phyloP scores from a whole-genome alignment of 192 early-diverging fungal genomes.

The Dissophora globulifera region DNA sequence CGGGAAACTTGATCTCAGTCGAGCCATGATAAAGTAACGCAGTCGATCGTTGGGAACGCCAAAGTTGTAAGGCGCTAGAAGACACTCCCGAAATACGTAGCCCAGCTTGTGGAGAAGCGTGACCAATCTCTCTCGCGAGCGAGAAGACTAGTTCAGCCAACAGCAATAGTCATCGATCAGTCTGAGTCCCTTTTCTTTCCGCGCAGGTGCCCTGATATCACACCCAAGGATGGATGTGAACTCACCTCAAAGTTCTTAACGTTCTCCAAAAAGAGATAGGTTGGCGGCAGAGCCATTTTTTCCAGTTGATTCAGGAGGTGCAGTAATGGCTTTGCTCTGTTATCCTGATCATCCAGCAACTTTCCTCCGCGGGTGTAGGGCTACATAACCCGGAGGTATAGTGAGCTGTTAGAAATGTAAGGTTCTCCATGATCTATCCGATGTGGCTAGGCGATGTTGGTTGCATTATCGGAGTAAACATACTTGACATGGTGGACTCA shows the following conservation, averaged over 20 bases:
- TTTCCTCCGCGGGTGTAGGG: conserved; percentile 84
- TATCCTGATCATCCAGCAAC: conserved; percentile 76
- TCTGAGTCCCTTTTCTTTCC: no score
- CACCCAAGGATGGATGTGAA: background rate
- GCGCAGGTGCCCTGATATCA: no score
- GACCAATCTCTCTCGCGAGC: conserved; percentile 68
- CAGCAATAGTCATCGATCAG: no score
- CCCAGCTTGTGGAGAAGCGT: conserved; percentile 60
- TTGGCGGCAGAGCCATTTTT: conserved; percentile 61
- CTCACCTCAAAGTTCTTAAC: conserved; percentile 80
- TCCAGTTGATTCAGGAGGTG: conserved; percentile 72
- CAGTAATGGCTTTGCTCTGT: conserved; percentile 76
- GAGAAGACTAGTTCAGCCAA: conserved; percentile 56
- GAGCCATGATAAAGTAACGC: conserved; percentile 78
- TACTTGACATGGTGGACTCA: conserved; percentile 94
- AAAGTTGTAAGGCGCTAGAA: conserved; percentile 77
- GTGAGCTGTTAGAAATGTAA: background rate
- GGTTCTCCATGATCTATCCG: no score
- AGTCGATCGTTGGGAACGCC: conserved; percentile 82
- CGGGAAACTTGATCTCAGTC: conserved; percentile 27
- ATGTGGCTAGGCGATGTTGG: no score
- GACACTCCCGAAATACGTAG: conserved; percentile 76
- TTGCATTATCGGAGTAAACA: no score
- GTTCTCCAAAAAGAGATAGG: conserved; percentile 80
- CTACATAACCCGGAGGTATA: conserved; percentile 2